Conservation (phyloP, 208 protist species). For the Leishmania major region DNA sequence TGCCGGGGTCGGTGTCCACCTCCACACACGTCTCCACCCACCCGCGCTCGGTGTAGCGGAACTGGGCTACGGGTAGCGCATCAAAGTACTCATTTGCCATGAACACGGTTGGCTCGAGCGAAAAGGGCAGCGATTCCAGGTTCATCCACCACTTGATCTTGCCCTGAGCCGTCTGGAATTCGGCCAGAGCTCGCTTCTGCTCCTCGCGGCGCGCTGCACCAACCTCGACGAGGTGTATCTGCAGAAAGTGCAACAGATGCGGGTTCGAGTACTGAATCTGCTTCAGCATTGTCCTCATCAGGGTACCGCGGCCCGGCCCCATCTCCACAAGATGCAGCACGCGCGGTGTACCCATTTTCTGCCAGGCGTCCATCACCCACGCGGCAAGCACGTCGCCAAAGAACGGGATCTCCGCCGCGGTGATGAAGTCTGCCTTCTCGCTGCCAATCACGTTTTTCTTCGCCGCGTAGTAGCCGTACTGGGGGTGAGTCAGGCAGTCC, state of each 20-base stretch:
- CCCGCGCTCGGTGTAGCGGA: constrained; percentile 90
- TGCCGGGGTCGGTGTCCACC: constrained; percentile 83
- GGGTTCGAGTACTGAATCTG: constrained; percentile 86
- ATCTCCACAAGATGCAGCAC: constrained; percentile 91
- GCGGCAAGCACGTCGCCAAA: constrained; percentile 91
- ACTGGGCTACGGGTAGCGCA: constrained; percentile 92
- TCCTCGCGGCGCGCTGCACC: constrained; percentile 80
- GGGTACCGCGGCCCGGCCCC: constrained; percentile 82
- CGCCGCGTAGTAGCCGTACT: constrained; percentile 88
- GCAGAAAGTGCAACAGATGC: constrained; percentile 90
- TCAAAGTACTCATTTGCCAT: constrained; percentile 93
- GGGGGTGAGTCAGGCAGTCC: constrained; percentile 89
- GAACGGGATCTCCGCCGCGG: constrained; percentile 89
- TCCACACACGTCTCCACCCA: constrained; percentile 94
- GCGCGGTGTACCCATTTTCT: constrained; percentile 91
- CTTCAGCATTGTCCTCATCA: constrained; percentile 90
- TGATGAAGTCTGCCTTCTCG: constrained; percentile 91
- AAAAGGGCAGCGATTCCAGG: constrained; percentile 82
- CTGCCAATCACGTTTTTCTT: constrained; percentile 89
- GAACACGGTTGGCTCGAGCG: constrained; percentile 87
- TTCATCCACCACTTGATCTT: constrained; percentile 92
- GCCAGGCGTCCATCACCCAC: constrained; percentile 91
- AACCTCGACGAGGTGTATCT: constrained; percentile 88
- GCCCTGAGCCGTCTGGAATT: constrained; percentile 83
- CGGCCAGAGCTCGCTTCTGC: constrained; percentile 78